phyloP scores from a whole-genome alignment of 1,284 basidiomycete genomes.

The Boletellus sp. region DNA sequence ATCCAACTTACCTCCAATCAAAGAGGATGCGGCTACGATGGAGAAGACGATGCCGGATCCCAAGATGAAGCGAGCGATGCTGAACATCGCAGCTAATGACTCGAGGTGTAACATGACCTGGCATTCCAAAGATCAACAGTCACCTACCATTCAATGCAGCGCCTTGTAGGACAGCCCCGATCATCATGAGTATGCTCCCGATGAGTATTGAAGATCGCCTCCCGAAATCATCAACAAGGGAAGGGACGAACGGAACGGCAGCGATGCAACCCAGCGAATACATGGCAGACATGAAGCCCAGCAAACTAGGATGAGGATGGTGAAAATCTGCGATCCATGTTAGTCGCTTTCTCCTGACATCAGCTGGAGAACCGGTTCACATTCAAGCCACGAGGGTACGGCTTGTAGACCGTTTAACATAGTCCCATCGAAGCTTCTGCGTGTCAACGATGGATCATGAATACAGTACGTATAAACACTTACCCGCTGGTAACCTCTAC shows the following conservation, averaged over 20 bases:
- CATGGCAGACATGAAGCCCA: slow-evolving; percentile 15
- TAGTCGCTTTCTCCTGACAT: not conserved
- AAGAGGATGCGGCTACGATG: slow-evolving; percentile 14
- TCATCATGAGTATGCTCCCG: not conserved
- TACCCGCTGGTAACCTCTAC: slow-evolving; percentile 61
- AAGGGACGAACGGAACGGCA: slow-evolving; percentile 12
- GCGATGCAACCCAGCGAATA: slow-evolving; percentile 12
- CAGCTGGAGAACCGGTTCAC: not conserved
- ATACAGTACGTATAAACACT: slow-evolving; percentile 28
- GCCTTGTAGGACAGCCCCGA: slow-evolving; percentile 13
- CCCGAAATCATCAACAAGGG: slow-evolving; percentile 10
- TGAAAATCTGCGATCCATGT: slow-evolving; percentile 9
- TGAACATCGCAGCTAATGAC: slow-evolving; percentile 12
- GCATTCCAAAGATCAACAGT: too few relatives aligned
- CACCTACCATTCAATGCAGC: slow-evolving; percentile 9
- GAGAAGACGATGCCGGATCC: slow-evolving; percentile 9
- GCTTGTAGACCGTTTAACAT: slow-evolving; percentile 20
- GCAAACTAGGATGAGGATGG: slow-evolving; percentile 15
- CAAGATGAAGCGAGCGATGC: slow-evolving; percentile 17
- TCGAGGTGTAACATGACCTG: not conserved
- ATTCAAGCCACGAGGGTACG: slow-evolving; percentile 20
- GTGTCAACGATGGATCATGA: not conserved
- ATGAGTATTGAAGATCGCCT: slow-evolving; percentile 14
- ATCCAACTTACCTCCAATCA: slow-evolving; percentile 14
- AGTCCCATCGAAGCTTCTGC: slow-evolving; percentile 8